Conservation (phyloP, 2,329 filamentous ascomycete genomes). For the Plenodomus biglobosus region DNA sequence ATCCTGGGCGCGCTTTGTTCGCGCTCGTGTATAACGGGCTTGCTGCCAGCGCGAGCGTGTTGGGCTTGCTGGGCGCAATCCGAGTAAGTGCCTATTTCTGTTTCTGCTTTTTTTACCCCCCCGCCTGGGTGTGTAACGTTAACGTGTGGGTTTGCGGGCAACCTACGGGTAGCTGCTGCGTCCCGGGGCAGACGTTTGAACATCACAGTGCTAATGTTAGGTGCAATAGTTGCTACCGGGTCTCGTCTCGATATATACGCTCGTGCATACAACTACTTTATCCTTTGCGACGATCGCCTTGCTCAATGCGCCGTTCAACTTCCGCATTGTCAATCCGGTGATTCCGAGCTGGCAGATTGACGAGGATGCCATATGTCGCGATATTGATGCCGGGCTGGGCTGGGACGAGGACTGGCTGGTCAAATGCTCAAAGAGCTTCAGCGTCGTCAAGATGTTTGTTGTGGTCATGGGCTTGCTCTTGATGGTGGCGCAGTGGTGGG, state of each 20-base stretch:
- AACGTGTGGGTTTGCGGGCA: no score
- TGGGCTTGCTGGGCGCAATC: slow-evolving; percentile 49
- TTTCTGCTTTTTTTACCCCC: no score
- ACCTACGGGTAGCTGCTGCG: no score
- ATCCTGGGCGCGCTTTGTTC: slow-evolving; percentile 34
- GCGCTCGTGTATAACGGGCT: slow-evolving; percentile 46
- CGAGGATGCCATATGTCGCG: slow-evolving; percentile 25
- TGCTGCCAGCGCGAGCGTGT: slow-evolving; percentile 43
- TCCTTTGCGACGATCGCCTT: slow-evolving; percentile 32
- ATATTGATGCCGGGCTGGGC: slow-evolving; percentile 30
- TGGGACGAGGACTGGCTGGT: slow-evolving; percentile 34
- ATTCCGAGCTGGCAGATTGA: slow-evolving; percentile 26
- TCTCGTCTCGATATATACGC: slow-evolving; percentile 30
- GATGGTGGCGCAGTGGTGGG: slow-evolving; percentile 42
- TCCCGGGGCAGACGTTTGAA: neutral
- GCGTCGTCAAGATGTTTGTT: slow-evolving; percentile 23
- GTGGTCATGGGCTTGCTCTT: slow-evolving; percentile 26
- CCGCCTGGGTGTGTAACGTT: neutral
- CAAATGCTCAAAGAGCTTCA: slow-evolving; percentile 32
- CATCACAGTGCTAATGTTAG: slow-evolving; percentile 14
- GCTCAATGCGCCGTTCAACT: slow-evolving; percentile 25
- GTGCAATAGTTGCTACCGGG: slow-evolving; percentile 21
- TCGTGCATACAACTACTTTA: slow-evolving; percentile 30
- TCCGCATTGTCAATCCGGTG: slow-evolving; percentile 22
- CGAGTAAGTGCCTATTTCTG: slow-evolving; percentile 37